Base-by-base conservation (phyloP, 805 yeast species). In the Cyberlindnera xylosilytica region DNA sequence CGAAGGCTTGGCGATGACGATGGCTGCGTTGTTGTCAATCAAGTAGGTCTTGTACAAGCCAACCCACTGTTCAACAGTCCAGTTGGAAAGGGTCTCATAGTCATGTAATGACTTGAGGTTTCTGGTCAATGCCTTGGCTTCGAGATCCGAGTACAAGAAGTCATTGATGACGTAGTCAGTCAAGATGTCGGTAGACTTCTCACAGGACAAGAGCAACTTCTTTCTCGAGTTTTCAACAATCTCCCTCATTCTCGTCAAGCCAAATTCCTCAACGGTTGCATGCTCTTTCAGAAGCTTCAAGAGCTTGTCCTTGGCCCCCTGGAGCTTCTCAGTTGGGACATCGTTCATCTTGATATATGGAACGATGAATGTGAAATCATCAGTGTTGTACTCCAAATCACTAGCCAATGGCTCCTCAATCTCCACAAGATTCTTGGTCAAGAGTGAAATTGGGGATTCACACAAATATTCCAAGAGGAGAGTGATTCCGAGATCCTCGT, bases 391-490 rank as follows among this genome's bases (percentile, higher is more conserved):
- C 22, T 74, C 80, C 4, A 84, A 70, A 23, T 79, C 80, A 12
- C 87, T 81, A 1, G 97, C 91, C 39, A 79, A 64, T 1, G 98
- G 97, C 36, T 86, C 79, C 20, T 80, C 87, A 36, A 85, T 76
- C 56, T 91, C 97, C 18, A 90, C 87, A 47, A 93, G 70, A 44
- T 74, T 63, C 53, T 78, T 79, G 49, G 79, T 78, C 46, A 93
- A 74, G 20, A 88, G 70, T 2, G 97, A 85, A 34, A 87, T 78
- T 0, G 96, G 79, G 3, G 84, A 77, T 37, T 81, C 84, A 4
- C 95, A 79, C 40, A 91, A 72, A 59, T 91, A 93, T 20, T 76
- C 72, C 16, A 88, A 76, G 13, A 93, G 51, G 38, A 84, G 71
- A 37, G 85, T 84, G 17, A 88, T 61, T 0, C 97, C 97, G 31